phyloP scores from a whole-genome alignment of 768 basidiomycete genomes.

The Paxillus involutus region DNA sequence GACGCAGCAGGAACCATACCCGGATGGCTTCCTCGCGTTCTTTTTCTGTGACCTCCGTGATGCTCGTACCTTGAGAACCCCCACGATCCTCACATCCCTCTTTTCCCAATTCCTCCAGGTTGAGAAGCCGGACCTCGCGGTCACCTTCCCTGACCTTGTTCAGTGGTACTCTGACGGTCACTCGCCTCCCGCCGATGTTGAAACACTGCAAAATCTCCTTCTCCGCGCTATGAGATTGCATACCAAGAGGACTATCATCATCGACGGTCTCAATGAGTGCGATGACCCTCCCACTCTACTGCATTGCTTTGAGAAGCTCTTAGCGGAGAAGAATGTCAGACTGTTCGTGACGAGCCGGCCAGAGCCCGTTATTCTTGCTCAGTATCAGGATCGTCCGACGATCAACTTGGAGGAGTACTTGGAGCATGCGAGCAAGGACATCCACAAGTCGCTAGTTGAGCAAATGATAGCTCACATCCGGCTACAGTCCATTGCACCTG shows the following conservation, averaged over 20 bases:
- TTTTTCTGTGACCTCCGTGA: too few relatives aligned
- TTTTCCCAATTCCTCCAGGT: constrained; percentile 26
- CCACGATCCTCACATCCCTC: constrained; percentile 23
- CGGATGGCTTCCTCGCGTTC: constrained; percentile 16
- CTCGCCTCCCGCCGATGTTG: constrained; percentile 18
- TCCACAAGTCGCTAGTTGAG: constrained; percentile 24
- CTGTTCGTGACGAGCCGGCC: constrained; percentile 24
- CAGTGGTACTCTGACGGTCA: constrained; percentile 12
- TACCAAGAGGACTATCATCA: too few relatives aligned
- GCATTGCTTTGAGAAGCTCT: constrained; percentile 19
- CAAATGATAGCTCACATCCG: constrained; percentile 21
- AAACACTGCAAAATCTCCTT: constrained; percentile 13
- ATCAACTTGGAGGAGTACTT: constrained; percentile 21
- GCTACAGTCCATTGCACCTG: constrained; percentile 22
- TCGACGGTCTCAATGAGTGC: too few relatives aligned
- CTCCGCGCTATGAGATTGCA: too few relatives aligned
- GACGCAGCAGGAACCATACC: not conserved
- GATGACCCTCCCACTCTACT: constrained; percentile 14
- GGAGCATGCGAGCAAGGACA: constrained; percentile 16
- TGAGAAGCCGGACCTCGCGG: constrained; percentile 14
- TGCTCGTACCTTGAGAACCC: constrained; percentile 9
- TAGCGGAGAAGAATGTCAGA: constrained; percentile 21
- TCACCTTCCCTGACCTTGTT: constrained; percentile 19
- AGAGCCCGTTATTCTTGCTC: constrained; percentile 13
- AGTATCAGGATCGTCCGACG: constrained; percentile 17